Base-by-base conservation (phyloP, 2,329 filamentous ascomycete genomes). In the Xylariomycetidae sp. region DNA sequence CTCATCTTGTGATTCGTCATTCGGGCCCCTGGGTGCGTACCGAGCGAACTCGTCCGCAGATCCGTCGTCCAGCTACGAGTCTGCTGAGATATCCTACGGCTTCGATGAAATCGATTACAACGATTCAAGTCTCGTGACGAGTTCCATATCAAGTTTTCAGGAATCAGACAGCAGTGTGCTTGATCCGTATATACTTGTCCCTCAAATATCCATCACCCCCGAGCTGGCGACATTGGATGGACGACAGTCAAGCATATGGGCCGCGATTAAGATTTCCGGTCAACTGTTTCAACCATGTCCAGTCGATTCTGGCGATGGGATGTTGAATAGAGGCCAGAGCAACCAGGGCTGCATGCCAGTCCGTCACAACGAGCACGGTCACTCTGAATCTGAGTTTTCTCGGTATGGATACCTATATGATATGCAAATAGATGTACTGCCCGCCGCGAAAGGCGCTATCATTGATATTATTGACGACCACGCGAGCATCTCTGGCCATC, bases 391-490 rank as follows among this genome's bases (percentile, higher is more conserved):
- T 16, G 40, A 43, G 19, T 46, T 50, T 18, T 51, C 48, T 17
- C 45, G 50, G 28, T 69, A 67, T 49, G 70, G 69, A 9, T 69
- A 65, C 38, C 53, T 78, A 11, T 67, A 71, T 44, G 62, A 75
- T 37, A 44, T 76, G 23, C 58, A 54, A 3, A 53, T 74, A 4
- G 62, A 74, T 15, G 47, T 77, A 15, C 38, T 67, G 5, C 64
- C 72, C 0, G 56, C 61, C 2, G 38, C 41, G 15, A 60, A 58
- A 20, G 67, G 60, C 26, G 54, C 55, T 5, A 51, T 76, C 19
- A 30, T 71, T 9, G 64, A 74, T 31, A 54, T 74, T 1, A 51
- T 77, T 25, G 62, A 67, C 23, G 40, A 48, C 27, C 34, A 44
- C 25, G 20, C n/a, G 8, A 8, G 8, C n/a, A 23, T 8, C 8